Evolutionary conservation across 257 asterid species (phyloP), one percentile per base, ranked within the genome.

Genomic region (Capsicum pubescens): DNA sequence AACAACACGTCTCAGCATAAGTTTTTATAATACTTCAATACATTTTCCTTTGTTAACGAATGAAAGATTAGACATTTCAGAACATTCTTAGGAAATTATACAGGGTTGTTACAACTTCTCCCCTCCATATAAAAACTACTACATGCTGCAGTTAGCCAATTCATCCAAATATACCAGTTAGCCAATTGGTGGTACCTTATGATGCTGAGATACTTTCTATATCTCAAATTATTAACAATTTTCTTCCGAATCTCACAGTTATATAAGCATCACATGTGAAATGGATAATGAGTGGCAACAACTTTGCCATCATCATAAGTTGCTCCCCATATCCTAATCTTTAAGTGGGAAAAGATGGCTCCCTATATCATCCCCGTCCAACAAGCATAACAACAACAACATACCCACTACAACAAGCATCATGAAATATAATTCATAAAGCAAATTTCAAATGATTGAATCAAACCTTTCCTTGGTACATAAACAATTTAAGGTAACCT

Each of bases 281-380:
- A 74, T 74, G 0, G 64, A 26, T 54, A 76, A 21, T 74, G 64
- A 21, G 48, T 54, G 44, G n/a, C 5, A 14, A 54, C 48, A 26
- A 21, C 81, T 77, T 76, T 54, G 8, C 6, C 48, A 77, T 32
- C 81, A 77, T 48, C 81, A 52, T 54, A 54, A 26, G 26, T 36
- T 42, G 79, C 79, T 71, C 57, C 79, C 15, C 10, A n/a, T 71
- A 71, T 9, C 36, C 56, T 4, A 69, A 39, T 69, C 55, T 69
- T 39, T 39, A 39, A 35, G 54, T 13, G 1, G 74, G 6, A 3
- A 8, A 13, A 13, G 3, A 39, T 39, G 7, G 21, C 6, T 16
- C 60, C 81, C 81, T 26, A 77, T 77, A 77, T 77, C 48, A 46
- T 77, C 64, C 63, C 16, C 21, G 61, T 74, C 61, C 61, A 50